Percentiles rank a stretch among this genome's conserved stretches.
Evolutionary conservation across 1,139 yeast species (phyloP).

Genomic region (Candida tropicalis): DNA sequence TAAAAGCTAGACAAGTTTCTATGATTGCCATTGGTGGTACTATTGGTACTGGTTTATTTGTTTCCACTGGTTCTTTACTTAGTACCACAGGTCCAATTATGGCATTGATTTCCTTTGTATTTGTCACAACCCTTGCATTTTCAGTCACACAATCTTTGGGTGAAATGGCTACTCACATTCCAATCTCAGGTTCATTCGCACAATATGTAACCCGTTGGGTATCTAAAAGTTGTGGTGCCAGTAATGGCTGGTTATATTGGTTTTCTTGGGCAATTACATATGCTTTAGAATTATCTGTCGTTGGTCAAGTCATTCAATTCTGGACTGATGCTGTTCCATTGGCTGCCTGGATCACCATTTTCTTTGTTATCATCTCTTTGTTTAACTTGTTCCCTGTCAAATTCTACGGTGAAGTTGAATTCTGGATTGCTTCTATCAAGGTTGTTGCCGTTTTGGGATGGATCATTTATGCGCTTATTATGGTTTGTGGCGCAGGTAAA

Average conservation of each 20-base stretch:
- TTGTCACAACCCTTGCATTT: conserved; percentile 67
- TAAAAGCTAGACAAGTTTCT: conserved; percentile 67
- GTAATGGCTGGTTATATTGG: conserved; percentile 86
- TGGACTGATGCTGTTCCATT: conserved; percentile 78
- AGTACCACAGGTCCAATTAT: conserved; percentile 65
- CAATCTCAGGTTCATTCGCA: conserved; percentile 65
- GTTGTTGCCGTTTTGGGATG: conserved; percentile 73
- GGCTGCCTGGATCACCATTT: conserved; percentile 77
- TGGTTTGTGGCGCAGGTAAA: conserved; percentile 73
- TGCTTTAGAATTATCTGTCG: conserved; percentile 79
- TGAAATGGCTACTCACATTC: conserved; percentile 75
- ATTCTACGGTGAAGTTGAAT: conserved; percentile 50
- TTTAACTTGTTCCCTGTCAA: conserved; percentile 46
- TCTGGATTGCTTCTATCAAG: conserved; percentile 61
- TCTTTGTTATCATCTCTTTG: conserved; percentile 43
- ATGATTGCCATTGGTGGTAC: conserved; percentile 67
- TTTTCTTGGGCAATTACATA: conserved; percentile 85
- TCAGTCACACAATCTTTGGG: conserved; percentile 73
- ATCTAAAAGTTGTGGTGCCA: conserved; percentile 74
- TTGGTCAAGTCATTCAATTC: conserved; percentile 71
- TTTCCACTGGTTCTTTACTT: neutral
- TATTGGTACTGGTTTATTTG: conserved; percentile 61
- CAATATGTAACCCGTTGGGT: conserved; percentile 60
- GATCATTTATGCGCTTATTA: conserved; percentile 64
- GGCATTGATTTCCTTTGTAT: conserved; percentile 61